Evolutionary conservation across 2,329 filamentous ascomycete genomes (phyloP).

Genomic region (Ophiocordyceps camponoti-leonardi): DNA sequence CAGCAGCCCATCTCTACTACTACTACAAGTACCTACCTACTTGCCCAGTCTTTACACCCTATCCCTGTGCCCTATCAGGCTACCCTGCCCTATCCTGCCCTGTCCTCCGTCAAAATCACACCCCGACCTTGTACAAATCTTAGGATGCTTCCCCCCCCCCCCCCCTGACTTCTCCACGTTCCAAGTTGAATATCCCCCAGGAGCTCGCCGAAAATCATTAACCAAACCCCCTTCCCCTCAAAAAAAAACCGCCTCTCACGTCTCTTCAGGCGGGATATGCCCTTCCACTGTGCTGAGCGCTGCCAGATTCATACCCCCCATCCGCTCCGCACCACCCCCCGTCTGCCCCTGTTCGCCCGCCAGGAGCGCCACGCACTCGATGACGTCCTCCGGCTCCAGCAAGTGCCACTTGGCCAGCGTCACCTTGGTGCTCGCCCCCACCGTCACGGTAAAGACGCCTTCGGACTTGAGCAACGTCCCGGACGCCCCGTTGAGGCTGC

Average conservation of each 20-base stretch:
- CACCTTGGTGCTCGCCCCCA: slow-evolving; percentile 81
- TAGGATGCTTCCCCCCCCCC: too few relatives aligned
- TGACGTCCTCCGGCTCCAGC: slow-evolving; percentile 74
- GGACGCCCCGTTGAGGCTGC: slow-evolving; percentile 48
- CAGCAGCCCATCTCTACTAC: too few relatives aligned
- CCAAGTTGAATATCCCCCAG: too few relatives aligned
- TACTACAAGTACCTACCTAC: too few relatives aligned
- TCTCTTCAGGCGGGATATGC: slow-evolving; percentile 21
- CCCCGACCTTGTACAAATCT: too few relatives aligned
- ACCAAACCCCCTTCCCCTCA: too few relatives aligned
- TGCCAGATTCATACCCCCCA: slow-evolving; percentile 37
- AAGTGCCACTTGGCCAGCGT: slow-evolving; percentile 84
- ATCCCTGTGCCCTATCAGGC: too few relatives aligned
- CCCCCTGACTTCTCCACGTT: too few relatives aligned
- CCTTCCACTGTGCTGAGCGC: slow-evolving; percentile 36
- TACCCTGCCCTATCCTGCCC: too few relatives aligned
- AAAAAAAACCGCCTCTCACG: neutral
- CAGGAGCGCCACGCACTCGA: slow-evolving; percentile 46
- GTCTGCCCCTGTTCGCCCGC: slow-evolving; percentile 23
- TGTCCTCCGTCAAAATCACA: too few relatives aligned
- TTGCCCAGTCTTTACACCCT: too few relatives aligned
- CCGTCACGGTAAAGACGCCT: slow-evolving; percentile 77
- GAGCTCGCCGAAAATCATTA: too few relatives aligned
- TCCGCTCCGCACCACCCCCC: slow-evolving; percentile 17
- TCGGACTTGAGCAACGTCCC: slow-evolving; percentile 35